Evolutionary conservation across 2,329 filamentous ascomycete species (phyloP).

Genomic region (Neocucurbitaria cava): DNA sequence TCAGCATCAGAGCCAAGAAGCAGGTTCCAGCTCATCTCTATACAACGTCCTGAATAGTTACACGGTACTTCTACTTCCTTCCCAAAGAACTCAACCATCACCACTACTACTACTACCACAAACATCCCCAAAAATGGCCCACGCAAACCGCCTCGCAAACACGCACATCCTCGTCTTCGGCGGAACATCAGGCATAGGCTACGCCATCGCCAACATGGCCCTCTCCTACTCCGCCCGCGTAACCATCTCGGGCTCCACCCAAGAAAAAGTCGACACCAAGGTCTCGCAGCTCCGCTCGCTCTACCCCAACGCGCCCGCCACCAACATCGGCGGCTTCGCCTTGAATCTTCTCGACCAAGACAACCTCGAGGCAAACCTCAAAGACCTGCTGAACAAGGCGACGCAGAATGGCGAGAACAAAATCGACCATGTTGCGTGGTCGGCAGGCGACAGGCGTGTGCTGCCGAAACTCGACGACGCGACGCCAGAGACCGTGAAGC

Average conservation of each 20-base stretch:
- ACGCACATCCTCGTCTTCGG: conserved; percentile 67
- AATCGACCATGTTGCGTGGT: conserved; percentile 43
- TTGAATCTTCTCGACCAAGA: conserved; percentile 35
- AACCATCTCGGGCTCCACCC: conserved; percentile 65
- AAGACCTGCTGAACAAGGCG: conserved; percentile 32
- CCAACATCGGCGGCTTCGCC: conserved; percentile 31
- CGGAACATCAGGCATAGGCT: conserved; percentile 70
- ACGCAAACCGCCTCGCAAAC: conserved; percentile 57
- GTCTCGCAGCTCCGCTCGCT: conserved; percentile 54
- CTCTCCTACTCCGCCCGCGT: conserved; percentile 64
- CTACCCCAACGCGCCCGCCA: conserved; percentile 41
- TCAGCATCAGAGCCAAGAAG: background rate
- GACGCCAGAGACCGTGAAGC: conserved; percentile 27
- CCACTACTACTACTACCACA: background rate
- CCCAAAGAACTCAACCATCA: background rate
- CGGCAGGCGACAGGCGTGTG: conserved; percentile 32
- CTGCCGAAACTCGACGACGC: conserved; percentile 36
- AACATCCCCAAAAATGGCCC: conserved; percentile 31
- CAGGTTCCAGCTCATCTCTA: too few relatives aligned
- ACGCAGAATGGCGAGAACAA: conserved; percentile 36
- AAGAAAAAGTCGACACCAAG: conserved; percentile 58
- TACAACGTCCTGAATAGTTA: too few relatives aligned
- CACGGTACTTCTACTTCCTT: background rate
- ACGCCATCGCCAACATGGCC: conserved; percentile 64
- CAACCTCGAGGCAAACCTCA: conserved; percentile 38